These are phyloP conservation scores for Voacanga thouarsii DNA, from an alignment of 257 asterid species.

Conservation along the genomic window DNA sequence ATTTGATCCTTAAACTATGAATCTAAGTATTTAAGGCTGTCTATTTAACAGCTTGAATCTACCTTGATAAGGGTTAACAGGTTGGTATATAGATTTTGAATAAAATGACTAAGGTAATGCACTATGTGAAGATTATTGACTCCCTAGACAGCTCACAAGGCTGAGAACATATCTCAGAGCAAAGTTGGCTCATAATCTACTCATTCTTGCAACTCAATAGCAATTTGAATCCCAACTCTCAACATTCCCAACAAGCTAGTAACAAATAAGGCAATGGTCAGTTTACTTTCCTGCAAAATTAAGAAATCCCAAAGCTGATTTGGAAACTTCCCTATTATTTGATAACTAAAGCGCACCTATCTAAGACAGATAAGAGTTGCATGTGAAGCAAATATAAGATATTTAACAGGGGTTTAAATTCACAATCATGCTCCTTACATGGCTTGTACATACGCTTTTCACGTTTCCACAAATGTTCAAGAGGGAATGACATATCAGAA, in stretches of 20 bases:
- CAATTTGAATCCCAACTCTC: no score
- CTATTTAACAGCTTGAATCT: no score
- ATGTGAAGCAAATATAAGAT: neutral
- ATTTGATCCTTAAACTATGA: neutral
- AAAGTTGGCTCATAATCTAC: neutral
- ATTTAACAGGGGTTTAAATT: no score
- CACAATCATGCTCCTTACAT: neutral
- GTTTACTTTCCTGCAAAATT: no score
- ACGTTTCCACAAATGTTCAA: neutral
- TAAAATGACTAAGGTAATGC: no score
- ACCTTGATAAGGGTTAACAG: neutral
- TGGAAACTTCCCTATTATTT: no score
- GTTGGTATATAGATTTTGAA: neutral
- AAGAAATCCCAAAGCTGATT: no score
- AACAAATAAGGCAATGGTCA: no score
- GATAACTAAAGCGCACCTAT: no score
- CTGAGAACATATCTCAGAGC: neutral
- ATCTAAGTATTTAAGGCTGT: neutral
- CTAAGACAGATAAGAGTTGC: neutral
- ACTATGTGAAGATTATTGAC: no score
- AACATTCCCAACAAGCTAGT: no score
- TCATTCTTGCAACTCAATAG: neutral
- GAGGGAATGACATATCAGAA: neutral
- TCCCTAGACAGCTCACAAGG: no score
- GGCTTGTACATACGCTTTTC: neutral